Evolutionary conservation across 495 filamentous ascomycete species (phyloP).

Genomic region (Aspergillus kassunensis): DNA sequence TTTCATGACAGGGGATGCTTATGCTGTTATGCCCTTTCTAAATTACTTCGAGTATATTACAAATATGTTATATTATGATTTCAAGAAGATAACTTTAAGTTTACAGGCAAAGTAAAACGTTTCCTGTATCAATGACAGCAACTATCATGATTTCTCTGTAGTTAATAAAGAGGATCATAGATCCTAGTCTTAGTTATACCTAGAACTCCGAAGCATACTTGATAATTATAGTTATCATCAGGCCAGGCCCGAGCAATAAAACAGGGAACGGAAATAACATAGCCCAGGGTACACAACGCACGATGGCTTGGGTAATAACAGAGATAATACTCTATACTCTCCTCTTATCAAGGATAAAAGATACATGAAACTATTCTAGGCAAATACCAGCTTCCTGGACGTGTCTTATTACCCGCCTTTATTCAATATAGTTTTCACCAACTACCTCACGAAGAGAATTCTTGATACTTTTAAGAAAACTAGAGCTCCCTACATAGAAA

Average conservation of each 20-base stretch:
- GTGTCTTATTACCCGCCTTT: neutral
- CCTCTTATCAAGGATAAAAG: neutral
- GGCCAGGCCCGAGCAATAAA: neutral
- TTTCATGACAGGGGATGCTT: neutral
- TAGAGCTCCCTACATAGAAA: neutral
- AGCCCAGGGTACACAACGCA: conserved; percentile 4
- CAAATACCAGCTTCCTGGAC: neutral
- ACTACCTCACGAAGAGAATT: neutral
- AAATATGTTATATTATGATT: neutral
- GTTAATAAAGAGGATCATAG: no score
- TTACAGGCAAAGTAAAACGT: neutral
- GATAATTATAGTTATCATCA: no score
- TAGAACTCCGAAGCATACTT: neutral
- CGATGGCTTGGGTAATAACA: neutral
- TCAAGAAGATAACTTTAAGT: neutral
- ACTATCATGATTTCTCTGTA: no score
- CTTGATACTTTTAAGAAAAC: neutral
- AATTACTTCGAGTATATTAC: neutral
- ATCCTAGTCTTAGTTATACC: neutral
- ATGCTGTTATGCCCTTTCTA: neutral
- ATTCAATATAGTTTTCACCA: neutral
- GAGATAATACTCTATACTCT: neutral
- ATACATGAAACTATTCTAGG: neutral
- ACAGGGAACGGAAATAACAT: neutral
- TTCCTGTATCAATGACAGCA: neutral